Evolutionary conservation across 1,284 basidiomycete genomes (phyloP), one percentile per base, ranked within the genome.

Genomic region (Pyrrhoderma noxium): DNA sequence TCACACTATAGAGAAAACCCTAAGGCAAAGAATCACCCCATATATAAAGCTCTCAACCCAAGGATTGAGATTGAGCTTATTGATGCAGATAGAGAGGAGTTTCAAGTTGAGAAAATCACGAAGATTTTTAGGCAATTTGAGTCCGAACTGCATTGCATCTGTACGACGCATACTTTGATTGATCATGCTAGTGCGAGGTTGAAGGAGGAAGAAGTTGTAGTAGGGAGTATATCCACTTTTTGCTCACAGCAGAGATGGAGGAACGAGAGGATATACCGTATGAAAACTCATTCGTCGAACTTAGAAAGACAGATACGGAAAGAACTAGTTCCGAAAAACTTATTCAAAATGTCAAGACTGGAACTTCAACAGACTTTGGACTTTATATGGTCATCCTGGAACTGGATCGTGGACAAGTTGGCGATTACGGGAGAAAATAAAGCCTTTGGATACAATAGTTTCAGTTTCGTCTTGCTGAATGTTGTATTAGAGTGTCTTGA

Each of bases 211-310:
- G 88, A 90, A 59, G 71, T 88, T 21, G 79, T 87, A 1, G 68
- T 81, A 7, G 85, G 85, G 13, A 81, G 82, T 0, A 89, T 90
- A 54, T 66, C 86, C 37, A 81, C 80, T 1, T 80, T 79, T 50
- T 80, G 77, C 58, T 64, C 75, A 1, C 79, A 85, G 56, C 74
- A 68, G 49, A 67, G 80, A 34, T 81, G 75, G 71, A 69, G 84
- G 54, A 72, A 65, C 44, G 77, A 80, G 56, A 71, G 83, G 35
- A 76, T 76, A 52, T 71, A 79, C 49, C 72, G 79, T 16, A 83
- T 89, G 82, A 70, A 72, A 41, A 66, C 76, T 8, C 82, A 86
- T 57, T 64, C 76, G 2, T 64, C 61, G n/a, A 72, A 67, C 34
- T 69, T 86, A 22, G 76, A 79, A n/a, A 65, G 69, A 2, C 75